A percentile compares a stretch with the other conserved stretches of the same genome.
Conservation (phyloP, 345 rosid species). For the Populus ilicifolia region DNA sequence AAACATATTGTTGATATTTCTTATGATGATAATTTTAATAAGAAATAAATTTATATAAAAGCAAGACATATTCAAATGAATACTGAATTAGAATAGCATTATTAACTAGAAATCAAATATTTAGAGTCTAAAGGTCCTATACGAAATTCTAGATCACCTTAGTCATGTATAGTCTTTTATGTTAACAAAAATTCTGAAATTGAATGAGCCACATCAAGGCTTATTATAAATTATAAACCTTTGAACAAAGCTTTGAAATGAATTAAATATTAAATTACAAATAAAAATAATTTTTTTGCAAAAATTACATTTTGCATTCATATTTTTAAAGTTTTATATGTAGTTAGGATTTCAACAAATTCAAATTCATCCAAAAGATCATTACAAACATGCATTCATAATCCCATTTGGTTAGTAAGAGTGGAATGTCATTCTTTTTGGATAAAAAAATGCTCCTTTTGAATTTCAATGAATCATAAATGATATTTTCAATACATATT, state of each 20-base stretch:
- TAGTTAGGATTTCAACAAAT: background rate
- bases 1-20: background rate
- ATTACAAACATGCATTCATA: too few relatives aligned
- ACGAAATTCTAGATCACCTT: background rate
- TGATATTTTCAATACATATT: too few relatives aligned
- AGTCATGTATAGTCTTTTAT: background rate
- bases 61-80: background rate
- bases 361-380: background rate
- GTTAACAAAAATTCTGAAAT: background rate
- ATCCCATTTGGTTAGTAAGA: background rate
- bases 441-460: background rate
- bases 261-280: background rate
- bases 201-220: background rate
- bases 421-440: background rate
- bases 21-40: background rate
- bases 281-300: background rate
- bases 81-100: background rate
- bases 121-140: background rate
- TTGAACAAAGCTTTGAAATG: background rate
- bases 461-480: too few relatives aligned
- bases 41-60: background rate
- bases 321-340: background rate
- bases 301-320: too few relatives aligned
- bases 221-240: slow-evolving; percentile 2
- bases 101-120: background rate